Evolutionary conservation across 495 filamentous ascomycete species (phyloP).

Genomic region (Xylaria longipes): DNA sequence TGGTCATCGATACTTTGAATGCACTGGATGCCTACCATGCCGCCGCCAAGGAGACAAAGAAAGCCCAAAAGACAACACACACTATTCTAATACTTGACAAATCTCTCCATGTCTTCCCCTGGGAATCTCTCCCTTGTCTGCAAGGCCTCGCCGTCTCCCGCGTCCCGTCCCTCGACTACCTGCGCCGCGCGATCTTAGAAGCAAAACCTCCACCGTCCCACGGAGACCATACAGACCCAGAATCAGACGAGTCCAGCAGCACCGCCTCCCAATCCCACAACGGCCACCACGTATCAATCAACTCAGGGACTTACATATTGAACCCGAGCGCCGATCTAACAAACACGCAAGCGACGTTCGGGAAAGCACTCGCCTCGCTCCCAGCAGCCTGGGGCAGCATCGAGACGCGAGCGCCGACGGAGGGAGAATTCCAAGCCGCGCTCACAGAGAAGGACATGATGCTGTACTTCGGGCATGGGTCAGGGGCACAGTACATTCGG

Average conservation of each 20-base stretch:
- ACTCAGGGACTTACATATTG: conserved; percentile 80
- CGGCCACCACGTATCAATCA: conserved; percentile 62
- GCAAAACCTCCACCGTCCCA: conserved; percentile 28
- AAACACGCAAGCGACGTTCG: conserved; percentile 78
- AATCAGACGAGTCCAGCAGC: conserved; percentile 20
- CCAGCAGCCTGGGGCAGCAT: conserved; percentile 66
- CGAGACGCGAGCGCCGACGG: conserved; percentile 69
- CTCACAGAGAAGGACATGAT: conserved; percentile 70
- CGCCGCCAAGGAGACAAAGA: conserved; percentile 45
- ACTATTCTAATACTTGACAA: conserved; percentile 95
- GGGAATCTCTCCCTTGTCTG: conserved; percentile 93
- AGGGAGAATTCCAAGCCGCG: conserved; percentile 72
- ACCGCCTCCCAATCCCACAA: conserved; percentile 5
- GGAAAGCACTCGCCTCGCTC: conserved; percentile 57
- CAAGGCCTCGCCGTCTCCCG: conserved; percentile 79
- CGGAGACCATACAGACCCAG: conserved; percentile 5
- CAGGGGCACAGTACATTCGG: conserved; percentile 92
- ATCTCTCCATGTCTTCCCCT: conserved; percentile 85
- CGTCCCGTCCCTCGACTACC: conserved; percentile 80
- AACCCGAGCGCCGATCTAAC: conserved; percentile 85
- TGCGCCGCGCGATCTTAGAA: conserved; percentile 62
- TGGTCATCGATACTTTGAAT: conserved; percentile 83
- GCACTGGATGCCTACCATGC: conserved; percentile 80
- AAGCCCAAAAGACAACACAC: conserved; percentile 60
- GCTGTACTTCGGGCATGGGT: conserved; percentile 95